phyloP scores from a whole-genome alignment of 2,329 filamentous ascomycete genomes.

The Botrytis byssoidea region DNA sequence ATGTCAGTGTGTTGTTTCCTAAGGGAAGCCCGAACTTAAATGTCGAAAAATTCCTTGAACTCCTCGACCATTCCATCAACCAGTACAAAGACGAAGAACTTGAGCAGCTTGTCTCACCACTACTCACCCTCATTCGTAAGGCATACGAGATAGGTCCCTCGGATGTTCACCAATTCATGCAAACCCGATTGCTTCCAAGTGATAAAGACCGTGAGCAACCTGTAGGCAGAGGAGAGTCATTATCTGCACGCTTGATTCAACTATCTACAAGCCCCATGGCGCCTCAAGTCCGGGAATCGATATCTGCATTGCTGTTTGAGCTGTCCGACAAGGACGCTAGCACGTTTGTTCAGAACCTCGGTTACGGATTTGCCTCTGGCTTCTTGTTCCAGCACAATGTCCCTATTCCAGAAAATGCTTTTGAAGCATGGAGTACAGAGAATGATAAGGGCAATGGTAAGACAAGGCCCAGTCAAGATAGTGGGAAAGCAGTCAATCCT shows the following conservation, averaged over 20 bases:
- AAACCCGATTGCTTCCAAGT: constrained; percentile 68
- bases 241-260: constrained; percentile 74
- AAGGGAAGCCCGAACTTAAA: constrained; percentile 57
- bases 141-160: constrained; percentile 69
- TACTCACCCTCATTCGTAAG: constrained; percentile 70
- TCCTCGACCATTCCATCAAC: constrained; percentile 66
- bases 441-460: constrained; percentile 30
- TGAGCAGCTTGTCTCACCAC: constrained; percentile 67
- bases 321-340: constrained; percentile 77
- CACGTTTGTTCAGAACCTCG: constrained; percentile 85
- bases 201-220: constrained; percentile 73
- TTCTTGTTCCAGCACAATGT: constrained; percentile 86
- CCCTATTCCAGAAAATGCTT: constrained; percentile 65
- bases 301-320: constrained; percentile 81
- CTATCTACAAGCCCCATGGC: constrained; percentile 73
- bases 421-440: constrained; percentile 50
- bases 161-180: constrained; percentile 60
- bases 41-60: constrained; percentile 62
- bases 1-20: constrained; percentile 59
- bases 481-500: constrained; percentile 33
- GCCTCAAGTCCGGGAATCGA: constrained; percentile 68
- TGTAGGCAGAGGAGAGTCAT: constrained; percentile 70
- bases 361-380: constrained; percentile 90
- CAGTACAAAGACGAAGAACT: constrained; percentile 67
- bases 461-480: constrained; percentile 28